These are phyloP conservation scores for thale cress (Arabidopsis thaliana) DNA, from an alignment of 345 rosid genomes.

Conservation along the genomic window TAIR10.1 NC_003076.8:18054001-18054500, in stretches of 20 bases:
- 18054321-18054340: conserved; percentile 7
- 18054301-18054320: not conserved
- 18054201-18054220: conserved; percentile 46
- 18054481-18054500: conserved; percentile 29
- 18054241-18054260: conserved; percentile 68
- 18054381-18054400: conserved; percentile 11
- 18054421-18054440: conserved; percentile 15
- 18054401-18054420: conserved; percentile 3
- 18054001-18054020: conserved; percentile 40
- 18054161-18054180: conserved; percentile 45
- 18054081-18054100: conserved; percentile 43
- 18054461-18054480: conserved; percentile 20
- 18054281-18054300: conserved; percentile 76
- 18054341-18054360: conserved; percentile 20
- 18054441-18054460: conserved; percentile 12
- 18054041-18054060: conserved; percentile 43
- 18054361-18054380: not conserved
- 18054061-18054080: conserved; percentile 44
- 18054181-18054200: conserved; percentile 41
- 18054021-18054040: conserved; percentile 35
- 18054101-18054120: conserved; percentile 45
- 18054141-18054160: conserved; percentile 42
- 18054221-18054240: conserved; percentile 50
- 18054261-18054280: conserved; percentile 94
- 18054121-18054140: conserved; percentile 39